phyloP scores from a whole-genome alignment of 495 filamentous ascomycete species.

The Alectoria sarmentosa region DNA sequence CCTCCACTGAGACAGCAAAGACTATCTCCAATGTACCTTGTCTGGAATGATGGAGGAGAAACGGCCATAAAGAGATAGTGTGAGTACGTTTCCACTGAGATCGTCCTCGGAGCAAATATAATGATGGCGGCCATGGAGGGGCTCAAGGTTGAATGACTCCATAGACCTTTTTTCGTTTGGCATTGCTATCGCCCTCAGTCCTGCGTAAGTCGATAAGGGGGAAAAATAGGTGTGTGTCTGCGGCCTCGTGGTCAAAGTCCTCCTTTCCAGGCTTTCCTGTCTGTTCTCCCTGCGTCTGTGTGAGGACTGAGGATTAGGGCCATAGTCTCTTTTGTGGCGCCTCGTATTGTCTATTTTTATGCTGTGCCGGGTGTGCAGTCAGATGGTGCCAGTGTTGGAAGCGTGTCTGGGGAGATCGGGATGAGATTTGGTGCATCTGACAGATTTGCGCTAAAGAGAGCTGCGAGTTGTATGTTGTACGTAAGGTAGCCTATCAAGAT shows the following conservation, averaged over 20 bases:
- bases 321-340: background rate
- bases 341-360: background rate
- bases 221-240: no score
- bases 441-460: background rate
- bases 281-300: background rate
- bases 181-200: background rate
- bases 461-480: no score
- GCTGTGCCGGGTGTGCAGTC: background rate
- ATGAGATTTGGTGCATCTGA: background rate
- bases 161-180: background rate
- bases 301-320: background rate
- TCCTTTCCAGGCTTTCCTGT: no score
- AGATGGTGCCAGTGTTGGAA: background rate
- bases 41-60: background rate
- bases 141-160: background rate
- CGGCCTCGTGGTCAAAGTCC: no score
- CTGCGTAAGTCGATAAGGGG: background rate
- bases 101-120: background rate
- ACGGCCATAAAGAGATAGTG: background rate
- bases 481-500: no score
- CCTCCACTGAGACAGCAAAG: background rate
- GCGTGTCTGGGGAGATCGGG: background rate
- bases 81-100: background rate
- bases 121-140: background rate
- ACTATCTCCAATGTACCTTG: background rate